phyloP scores from a whole-genome alignment of 2,329 filamentous ascomycete genomes.

The Alternaria sp. region DNA sequence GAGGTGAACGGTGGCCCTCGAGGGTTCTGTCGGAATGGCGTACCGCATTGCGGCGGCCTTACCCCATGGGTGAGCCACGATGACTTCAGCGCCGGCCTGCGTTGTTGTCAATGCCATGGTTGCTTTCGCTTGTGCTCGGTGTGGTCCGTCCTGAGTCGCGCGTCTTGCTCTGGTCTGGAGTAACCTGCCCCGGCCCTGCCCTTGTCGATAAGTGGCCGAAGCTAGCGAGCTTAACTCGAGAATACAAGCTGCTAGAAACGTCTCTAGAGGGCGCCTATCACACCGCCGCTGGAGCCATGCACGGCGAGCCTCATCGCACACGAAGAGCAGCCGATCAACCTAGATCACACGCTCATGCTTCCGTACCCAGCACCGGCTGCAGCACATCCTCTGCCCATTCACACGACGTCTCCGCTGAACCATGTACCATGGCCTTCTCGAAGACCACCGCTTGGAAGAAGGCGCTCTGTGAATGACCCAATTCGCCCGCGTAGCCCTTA shows the following conservation, averaged over 20 bases:
- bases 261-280: constrained; percentile 16
- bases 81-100: constrained; percentile 14
- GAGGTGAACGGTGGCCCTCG: constrained; percentile 18
- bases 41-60: constrained; percentile 22
- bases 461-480: constrained; percentile 24
- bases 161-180: constrained; percentile 12
- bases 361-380: constrained; percentile 16
- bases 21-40: constrained; percentile 22
- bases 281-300: constrained; percentile 26
- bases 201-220: constrained; percentile 25
- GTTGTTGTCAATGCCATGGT: background rate
- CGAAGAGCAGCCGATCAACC: constrained; percentile 16
- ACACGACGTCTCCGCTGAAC: constrained; percentile 8
- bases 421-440: constrained; percentile 31
- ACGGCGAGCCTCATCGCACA: constrained; percentile 22
- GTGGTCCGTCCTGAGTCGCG: constrained; percentile 16
- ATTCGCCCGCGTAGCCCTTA: constrained; percentile 20
- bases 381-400: constrained; percentile 8
- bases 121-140: constrained; percentile 6
- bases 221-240: constrained; percentile 11
- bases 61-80: constrained; percentile 8
- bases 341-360: constrained; percentile 31
- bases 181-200: constrained; percentile 21
- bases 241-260: constrained; percentile 22
- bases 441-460: constrained; percentile 36